These are phyloP conservation scores for Phellopilus nigrolimitatus DNA, from an alignment of 1,284 basidiomycete species.

Conservation along the genomic window DNA sequence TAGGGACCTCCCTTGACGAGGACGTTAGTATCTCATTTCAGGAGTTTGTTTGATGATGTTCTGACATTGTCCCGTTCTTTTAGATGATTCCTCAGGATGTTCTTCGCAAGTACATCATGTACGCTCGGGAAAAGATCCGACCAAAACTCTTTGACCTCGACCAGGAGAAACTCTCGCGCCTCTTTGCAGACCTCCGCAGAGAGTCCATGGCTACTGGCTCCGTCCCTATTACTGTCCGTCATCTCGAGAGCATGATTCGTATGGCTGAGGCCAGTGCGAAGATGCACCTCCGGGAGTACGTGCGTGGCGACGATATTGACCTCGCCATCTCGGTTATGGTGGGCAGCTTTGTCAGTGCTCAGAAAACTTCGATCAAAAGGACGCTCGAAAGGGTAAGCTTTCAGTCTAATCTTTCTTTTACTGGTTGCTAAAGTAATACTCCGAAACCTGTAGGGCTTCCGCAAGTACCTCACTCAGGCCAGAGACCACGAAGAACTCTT, in stretches of 20 bases:
- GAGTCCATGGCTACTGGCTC: constrained; percentile 97
- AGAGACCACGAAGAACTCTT: constrained; percentile 95
- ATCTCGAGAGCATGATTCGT: constrained; percentile 98
- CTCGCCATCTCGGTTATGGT: constrained; percentile 95
- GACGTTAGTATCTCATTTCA: constrained; percentile 70
- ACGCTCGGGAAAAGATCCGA: constrained; percentile 87
- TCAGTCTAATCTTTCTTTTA: constrained; percentile 2
- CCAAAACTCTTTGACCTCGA: constrained; percentile 95
- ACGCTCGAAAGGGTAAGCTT: constrained; percentile 84
- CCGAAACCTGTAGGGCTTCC: constrained; percentile 65
- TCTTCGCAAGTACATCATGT: constrained; percentile 99
- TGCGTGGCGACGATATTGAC: constrained; percentile 95
- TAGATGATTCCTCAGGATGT: constrained; percentile 96
- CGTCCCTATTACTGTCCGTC: constrained; percentile 97
- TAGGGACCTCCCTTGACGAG: constrained; percentile 84
- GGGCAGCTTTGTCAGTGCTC: constrained; percentile 91
- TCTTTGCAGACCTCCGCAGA: constrained; percentile 95
- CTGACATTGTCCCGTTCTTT: not conserved
- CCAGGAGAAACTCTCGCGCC: constrained; percentile 90
- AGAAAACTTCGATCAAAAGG: constrained; percentile 99
- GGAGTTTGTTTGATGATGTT: not conserved
- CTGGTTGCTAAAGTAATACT: not conserved
- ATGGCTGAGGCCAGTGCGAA: constrained; percentile 99
- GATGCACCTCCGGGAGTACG: constrained; percentile 97
- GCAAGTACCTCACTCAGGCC: constrained; percentile 94